Conservation (phyloP, 495 filamentous ascomycete species). For the Tetracladium marchalianum region DNA sequence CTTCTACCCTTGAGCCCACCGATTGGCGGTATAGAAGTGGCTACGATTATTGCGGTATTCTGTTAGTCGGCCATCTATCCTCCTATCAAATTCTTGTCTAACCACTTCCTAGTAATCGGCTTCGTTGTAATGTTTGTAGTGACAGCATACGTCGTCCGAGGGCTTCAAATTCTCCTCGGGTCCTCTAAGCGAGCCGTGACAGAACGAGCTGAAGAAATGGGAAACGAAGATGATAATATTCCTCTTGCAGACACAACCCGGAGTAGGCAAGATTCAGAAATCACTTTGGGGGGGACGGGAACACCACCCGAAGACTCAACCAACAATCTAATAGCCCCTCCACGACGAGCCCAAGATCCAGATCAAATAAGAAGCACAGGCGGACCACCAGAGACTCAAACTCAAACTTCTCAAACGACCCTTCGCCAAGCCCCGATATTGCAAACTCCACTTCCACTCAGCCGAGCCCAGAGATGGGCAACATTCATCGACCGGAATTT, state of each 20-base stretch:
- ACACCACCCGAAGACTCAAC: constrained; percentile 10
- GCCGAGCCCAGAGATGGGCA: constrained; percentile 35
- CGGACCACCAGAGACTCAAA: constrained; percentile 24
- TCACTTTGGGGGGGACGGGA: constrained; percentile 14
- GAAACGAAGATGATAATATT: constrained; percentile 29
- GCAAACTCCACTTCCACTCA: constrained; percentile 30
- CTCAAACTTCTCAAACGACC: constrained; percentile 2
- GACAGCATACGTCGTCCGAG: constrained; percentile 39
- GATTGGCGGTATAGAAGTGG: constrained; percentile 40
- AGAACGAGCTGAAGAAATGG: constrained; percentile 39
- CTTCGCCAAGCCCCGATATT: not conserved
- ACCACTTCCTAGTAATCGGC: constrained; percentile 31
- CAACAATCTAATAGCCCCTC: constrained; percentile 10
- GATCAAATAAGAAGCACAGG: constrained; percentile 27
- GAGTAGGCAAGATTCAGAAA: constrained; percentile 16
- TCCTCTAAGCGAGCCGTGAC: constrained; percentile 36
- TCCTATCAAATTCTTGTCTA: not conserved
- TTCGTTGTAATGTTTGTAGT: constrained; percentile 34
- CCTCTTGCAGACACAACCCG: constrained; percentile 20
- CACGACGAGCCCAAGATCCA: constrained; percentile 27
- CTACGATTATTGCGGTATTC: constrained; percentile 44
- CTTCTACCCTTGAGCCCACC: constrained; percentile 39
- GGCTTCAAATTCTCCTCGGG: constrained; percentile 36
- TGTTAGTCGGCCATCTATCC: constrained; percentile 22
- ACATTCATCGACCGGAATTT: constrained; percentile 28